phyloP scores from a whole-genome alignment of 768 basidiomycete genomes.

The Rhizopogon sp. region DNA sequence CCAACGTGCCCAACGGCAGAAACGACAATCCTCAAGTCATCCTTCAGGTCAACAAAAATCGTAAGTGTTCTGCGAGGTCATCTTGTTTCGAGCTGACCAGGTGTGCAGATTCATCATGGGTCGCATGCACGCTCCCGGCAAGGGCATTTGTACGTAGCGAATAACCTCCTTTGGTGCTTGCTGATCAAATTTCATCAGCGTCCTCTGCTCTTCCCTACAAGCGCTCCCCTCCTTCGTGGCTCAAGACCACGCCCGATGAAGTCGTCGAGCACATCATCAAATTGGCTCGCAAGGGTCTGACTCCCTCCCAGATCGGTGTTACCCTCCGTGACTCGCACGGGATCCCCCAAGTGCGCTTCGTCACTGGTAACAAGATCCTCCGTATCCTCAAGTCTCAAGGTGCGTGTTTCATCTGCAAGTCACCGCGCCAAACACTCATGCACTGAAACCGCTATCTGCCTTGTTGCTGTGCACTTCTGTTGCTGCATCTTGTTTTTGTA shows the following conservation, averaged over 20 bases:
- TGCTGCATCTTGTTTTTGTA: constrained; percentile 1
- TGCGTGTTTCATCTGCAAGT: constrained; percentile 34
- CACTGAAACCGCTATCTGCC: constrained; percentile 6
- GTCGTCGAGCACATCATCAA: constrained; percentile 96
- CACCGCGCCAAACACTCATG: constrained; percentile 15
- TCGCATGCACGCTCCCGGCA: constrained; percentile 99
- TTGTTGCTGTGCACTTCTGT: constrained; percentile 3
- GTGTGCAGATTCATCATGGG: constrained; percentile 58
- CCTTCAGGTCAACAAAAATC: constrained; percentile 22
- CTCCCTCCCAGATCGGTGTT: constrained; percentile 97
- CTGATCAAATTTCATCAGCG: constrained; percentile 31
- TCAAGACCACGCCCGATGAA: constrained; percentile 94
- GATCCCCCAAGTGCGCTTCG: constrained; percentile 95
- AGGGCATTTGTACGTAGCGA: constrained; percentile 90
- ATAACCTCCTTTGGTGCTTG: constrained; percentile 4
- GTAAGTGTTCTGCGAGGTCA: constrained; percentile 26
- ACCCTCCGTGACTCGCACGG: constrained; percentile 97
- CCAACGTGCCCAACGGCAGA: constrained; percentile 25
- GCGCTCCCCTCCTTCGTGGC: constrained; percentile 91
- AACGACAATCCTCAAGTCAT: constrained; percentile 41
- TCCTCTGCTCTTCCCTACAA: constrained; percentile 98
- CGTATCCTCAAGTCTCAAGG: constrained; percentile 95
- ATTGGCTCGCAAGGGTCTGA: constrained; percentile 95
- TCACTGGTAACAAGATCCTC: constrained; percentile 99
- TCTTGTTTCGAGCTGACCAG: constrained; percentile 11